Conservation (phyloP, 1,139 yeast species). For the Debaryomycetaceae sp. region DNA sequence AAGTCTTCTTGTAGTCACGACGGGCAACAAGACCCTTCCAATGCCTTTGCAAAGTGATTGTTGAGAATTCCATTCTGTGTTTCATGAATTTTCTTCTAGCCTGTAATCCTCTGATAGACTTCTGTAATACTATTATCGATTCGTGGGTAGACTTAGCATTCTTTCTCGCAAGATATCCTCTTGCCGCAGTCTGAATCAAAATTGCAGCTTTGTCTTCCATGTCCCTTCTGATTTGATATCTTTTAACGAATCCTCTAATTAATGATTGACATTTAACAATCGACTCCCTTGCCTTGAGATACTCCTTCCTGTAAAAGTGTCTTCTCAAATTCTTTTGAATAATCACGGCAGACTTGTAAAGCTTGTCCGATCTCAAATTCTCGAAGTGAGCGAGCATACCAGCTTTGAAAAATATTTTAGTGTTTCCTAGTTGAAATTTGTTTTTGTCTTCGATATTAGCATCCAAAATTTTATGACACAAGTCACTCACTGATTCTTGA, state of each 20-base stretch:
- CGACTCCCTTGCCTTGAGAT: conserved; percentile 52
- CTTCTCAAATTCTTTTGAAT: conserved; percentile 85
- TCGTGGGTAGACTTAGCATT: conserved; percentile 39
- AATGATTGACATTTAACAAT: conserved; percentile 58
- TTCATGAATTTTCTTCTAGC: conserved; percentile 49
- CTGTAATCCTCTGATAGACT: conserved; percentile 62
- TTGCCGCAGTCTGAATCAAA: conserved; percentile 65
- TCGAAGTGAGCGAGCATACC: conserved; percentile 94
- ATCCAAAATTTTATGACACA: conserved; percentile 66
- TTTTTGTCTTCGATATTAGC: conserved; percentile 59
- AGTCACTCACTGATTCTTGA: conserved; percentile 54
- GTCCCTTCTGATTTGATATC: conserved; percentile 56
- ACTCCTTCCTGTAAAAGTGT: conserved; percentile 59
- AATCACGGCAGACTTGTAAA: conserved; percentile 72
- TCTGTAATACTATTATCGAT: conserved; percentile 62
- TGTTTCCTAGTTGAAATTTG: conserved; percentile 81
- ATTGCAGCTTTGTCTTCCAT: conserved; percentile 65
- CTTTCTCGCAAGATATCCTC: conserved; percentile 60
- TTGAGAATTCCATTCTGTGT: conserved; percentile 58
- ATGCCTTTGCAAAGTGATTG: conserved; percentile 64
- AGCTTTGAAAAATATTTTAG: conserved; percentile 93
- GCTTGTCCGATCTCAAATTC: conserved; percentile 75
- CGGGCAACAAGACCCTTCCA: conserved; percentile 60
- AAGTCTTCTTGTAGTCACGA: conserved; percentile 34
- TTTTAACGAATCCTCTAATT: conserved; percentile 59